Percentiles rank a stretch among this genome's conserved stretches.
phyloP scores from a whole-genome alignment of 1,139 yeast species.

The Geotrichum europaeum region DNA sequence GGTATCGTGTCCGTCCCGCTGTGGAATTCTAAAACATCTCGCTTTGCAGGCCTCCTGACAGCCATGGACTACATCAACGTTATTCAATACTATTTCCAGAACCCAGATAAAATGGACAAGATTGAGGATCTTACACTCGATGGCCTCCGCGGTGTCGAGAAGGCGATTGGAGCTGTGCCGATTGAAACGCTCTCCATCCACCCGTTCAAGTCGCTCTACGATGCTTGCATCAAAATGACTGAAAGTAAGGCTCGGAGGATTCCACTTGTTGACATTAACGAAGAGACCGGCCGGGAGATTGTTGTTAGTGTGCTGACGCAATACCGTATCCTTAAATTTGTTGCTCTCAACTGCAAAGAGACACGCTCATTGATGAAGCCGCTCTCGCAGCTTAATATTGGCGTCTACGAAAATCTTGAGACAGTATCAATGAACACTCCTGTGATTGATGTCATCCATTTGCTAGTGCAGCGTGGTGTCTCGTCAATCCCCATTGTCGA shows the following conservation, averaged over 20 bases:
- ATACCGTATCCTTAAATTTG: constrained; percentile 91
- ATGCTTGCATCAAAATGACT: constrained; percentile 91
- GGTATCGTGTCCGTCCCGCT: constrained; percentile 94
- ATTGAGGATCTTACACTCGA: constrained; percentile 82
- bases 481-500: constrained; percentile 93
- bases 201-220: constrained; percentile 85
- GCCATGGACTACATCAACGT: constrained; percentile 92
- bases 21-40: constrained; percentile 85
- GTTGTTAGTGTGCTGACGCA: constrained; percentile 95
- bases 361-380: constrained; percentile 80
- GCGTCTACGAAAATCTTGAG: constrained; percentile 53
- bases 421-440: constrained; percentile 90
- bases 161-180: constrained; percentile 81
- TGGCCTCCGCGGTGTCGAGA: constrained; percentile 76
- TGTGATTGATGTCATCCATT: constrained; percentile 86
- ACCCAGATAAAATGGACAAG: constrained; percentile 83
- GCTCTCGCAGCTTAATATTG: constrained; percentile 60
- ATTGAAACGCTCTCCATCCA: constrained; percentile 85
- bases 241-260: constrained; percentile 87
- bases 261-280: constrained; percentile 91
- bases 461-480: constrained; percentile 70
- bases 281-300: constrained; percentile 85
- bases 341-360: constrained; percentile 92
- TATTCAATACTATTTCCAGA: constrained; percentile 87
- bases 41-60: constrained; percentile 91